Conservation (phyloP, 495 filamentous ascomycete species). For the Aspergillus asperescens region DNA sequence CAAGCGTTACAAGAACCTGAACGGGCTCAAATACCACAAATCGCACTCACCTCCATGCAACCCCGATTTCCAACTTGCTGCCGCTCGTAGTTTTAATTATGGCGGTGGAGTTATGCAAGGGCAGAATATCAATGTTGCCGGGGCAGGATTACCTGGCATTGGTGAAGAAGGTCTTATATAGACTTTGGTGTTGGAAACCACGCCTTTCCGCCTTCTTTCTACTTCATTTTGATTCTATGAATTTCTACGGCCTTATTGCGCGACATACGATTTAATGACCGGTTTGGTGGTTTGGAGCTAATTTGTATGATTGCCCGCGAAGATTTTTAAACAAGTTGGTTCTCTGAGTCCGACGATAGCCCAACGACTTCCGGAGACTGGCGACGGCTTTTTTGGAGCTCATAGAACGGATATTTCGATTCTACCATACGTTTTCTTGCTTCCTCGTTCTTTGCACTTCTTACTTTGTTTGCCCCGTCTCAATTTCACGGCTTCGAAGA, state of each 20-base stretch:
- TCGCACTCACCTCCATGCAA: slow-evolving; percentile 73
- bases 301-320: slow-evolving; percentile 19
- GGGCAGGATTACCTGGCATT: slow-evolving; percentile 48
- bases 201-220: slow-evolving; percentile 11
- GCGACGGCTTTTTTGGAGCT: background rate
- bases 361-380: background rate
- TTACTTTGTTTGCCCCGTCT: too few relatives aligned
- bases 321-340: slow-evolving; percentile 4
- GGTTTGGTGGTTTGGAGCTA: slow-evolving; percentile 29
- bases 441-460: background rate
- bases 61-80: slow-evolving; percentile 44
- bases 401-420: background rate
- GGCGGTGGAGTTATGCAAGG: slow-evolving; percentile 48
- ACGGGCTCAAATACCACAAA: slow-evolving; percentile 91
- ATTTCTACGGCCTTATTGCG: slow-evolving; percentile 18
- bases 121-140: slow-evolving; percentile 48
- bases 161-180: slow-evolving; percentile 48
- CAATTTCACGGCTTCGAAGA: too few relatives aligned
- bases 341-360: background rate
- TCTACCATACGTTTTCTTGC: background rate
- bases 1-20: slow-evolving; percentile 99
- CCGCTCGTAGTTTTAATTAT: slow-evolving; percentile 36
- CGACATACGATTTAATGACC: slow-evolving; percentile 27
- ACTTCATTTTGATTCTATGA: slow-evolving; percentile 22
- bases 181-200: slow-evolving; percentile 11